A percentile compares a stretch with the other conserved stretches of the same genome.
phyloP scores from a whole-genome alignment of 2,329 filamentous ascomycete species.

The Aulographum hederae region DNA sequence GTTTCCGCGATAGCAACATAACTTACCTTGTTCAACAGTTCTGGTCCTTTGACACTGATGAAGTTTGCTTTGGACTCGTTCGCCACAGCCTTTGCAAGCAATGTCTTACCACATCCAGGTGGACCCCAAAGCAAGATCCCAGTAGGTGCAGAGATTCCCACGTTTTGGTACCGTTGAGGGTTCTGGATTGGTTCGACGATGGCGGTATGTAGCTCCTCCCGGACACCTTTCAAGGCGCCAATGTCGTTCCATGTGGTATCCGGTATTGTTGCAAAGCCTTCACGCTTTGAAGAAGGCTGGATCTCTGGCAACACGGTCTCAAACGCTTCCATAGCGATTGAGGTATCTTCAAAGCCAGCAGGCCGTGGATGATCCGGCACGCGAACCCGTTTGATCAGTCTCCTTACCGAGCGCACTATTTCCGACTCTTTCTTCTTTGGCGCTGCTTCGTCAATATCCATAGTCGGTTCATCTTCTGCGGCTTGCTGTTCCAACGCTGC shows the following conservation, averaged over 20 bases:
- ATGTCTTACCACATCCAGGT: conserved; percentile 89
- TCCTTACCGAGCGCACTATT: conserved; percentile 12
- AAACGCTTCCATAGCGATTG: conserved; percentile 52
- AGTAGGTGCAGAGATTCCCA: conserved; percentile 65
- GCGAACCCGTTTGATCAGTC: conserved; percentile 32
- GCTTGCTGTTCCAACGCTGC: conserved; percentile 28
- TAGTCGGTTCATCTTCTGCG: conserved; percentile 18
- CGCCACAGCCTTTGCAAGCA: conserved; percentile 88
- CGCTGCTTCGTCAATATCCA: conserved; percentile 31
- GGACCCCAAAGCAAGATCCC: conserved; percentile 93
- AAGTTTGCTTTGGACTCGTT: conserved; percentile 95
- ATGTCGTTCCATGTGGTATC: conserved; percentile 88
- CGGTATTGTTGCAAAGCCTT: conserved; percentile 89
- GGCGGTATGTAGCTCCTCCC: conserved; percentile 63
- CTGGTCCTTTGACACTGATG: conserved; percentile 92
- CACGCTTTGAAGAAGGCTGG: conserved; percentile 66
- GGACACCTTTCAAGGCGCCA: conserved; percentile 63
- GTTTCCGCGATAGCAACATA: conserved; percentile 2
- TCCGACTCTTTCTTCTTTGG: conserved; percentile 17
- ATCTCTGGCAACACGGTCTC: conserved; percentile 55
- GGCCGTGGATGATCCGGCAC: conserved; percentile 31
- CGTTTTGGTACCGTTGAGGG: conserved; percentile 55
- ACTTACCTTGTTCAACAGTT: conserved; percentile 83
- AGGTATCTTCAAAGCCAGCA: conserved; percentile 33
- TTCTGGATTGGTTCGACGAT: conserved; percentile 81